phyloP scores from a whole-genome alignment of 2,329 filamentous ascomycete species.

The Sarocladium oryzae region DNA sequence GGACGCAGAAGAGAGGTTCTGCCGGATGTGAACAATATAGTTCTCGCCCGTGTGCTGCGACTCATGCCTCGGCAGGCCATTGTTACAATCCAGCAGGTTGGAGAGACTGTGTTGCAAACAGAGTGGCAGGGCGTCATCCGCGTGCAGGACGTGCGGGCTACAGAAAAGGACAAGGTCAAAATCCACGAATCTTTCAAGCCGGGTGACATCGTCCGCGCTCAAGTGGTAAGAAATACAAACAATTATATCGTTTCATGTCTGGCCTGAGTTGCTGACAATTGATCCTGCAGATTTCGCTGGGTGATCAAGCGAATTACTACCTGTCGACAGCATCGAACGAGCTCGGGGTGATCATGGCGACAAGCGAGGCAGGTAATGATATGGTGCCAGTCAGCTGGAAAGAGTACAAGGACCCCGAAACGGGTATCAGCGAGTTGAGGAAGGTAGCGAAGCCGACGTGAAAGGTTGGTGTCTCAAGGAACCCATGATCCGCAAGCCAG shows the following conservation, averaged over 20 bases:
- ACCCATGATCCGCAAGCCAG: not conserved
- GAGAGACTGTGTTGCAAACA: slow-evolving; percentile 63
- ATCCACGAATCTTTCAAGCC: slow-evolving; percentile 88
- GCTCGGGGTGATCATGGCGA: slow-evolving; percentile 88
- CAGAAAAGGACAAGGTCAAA: slow-evolving; percentile 91
- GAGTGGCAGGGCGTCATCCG: slow-evolving; percentile 83
- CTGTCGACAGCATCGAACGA: slow-evolving; percentile 88
- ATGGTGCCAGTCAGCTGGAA: slow-evolving; percentile 96
- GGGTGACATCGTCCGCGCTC: slow-evolving; percentile 82
- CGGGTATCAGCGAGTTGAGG: slow-evolving; percentile 67
- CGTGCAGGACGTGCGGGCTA: slow-evolving; percentile 85
- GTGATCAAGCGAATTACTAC: slow-evolving; percentile 93
- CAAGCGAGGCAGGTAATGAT: slow-evolving; percentile 77
- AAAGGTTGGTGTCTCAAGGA: slow-evolving; percentile 20
- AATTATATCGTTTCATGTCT: too few relatives aligned
- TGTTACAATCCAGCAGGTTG: slow-evolving; percentile 78
- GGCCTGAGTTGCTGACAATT: too few relatives aligned
- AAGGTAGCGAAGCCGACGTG: slow-evolving; percentile 93
- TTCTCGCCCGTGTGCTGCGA: slow-evolving; percentile 80
- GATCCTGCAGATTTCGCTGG: slow-evolving; percentile 64
- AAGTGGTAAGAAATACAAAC: slow-evolving; percentile 53
- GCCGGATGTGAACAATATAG: slow-evolving; percentile 71
- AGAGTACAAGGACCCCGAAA: slow-evolving; percentile 82
- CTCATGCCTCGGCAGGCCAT: slow-evolving; percentile 80
- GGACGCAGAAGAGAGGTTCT: slow-evolving; percentile 61